Base-by-base conservation (phyloP, 352 stramenopile species). In the Globisporangium lucens region DNA sequence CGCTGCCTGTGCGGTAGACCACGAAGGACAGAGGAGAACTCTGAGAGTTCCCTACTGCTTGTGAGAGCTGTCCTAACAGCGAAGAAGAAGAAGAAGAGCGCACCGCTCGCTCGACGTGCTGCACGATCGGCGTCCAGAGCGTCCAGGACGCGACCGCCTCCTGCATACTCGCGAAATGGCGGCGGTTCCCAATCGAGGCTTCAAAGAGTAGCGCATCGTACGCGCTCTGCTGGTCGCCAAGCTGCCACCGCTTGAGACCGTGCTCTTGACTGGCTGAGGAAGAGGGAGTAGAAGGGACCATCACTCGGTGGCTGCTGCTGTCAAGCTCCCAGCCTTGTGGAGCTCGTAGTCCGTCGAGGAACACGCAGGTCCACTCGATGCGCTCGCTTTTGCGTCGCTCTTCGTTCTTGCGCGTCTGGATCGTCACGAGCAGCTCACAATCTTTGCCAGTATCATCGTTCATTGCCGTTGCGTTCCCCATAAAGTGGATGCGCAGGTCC, bases 91-190 rank as follows among this genome's bases (percentile, higher is more conserved):
- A 35, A 0, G 17, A 20, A 29, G 17, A 20, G n/a, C 4, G 4
- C 22, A n/a, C 1, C 3, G 35, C 35, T 29, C 38, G 49, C 22
- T 71, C 55, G 1, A 73, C 65, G 24, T 75, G 60, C 27, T 85
- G 49, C n/a, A 84, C 63, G 35, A 94, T 71, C 6, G 84, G 82
- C 12, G 73, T 85, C 83, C 85, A 94, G 10, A 93, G 22, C 13
- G 30, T 59, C 83, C 85, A 94, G 3, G 83, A 73, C 10, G 83
- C 80, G 24, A 92, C 63, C 6, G 92, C 66, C 33, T 94, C 82
- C 22, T 87, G 68, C 10, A 94, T 52, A 30, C 79, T 75, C 13
- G 76, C 76, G 56, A 89, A 90, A 22, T 86, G 65, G 9, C 57
- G 52, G 10, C 53, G 69, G 24, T 66, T 63, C 13, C 66, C 79